A percentile compares a stretch with the other conserved stretches of the same genome.
Conservation (phyloP, 2,329 filamentous ascomycete species). For the Cucurbitaria berberidis region DNA sequence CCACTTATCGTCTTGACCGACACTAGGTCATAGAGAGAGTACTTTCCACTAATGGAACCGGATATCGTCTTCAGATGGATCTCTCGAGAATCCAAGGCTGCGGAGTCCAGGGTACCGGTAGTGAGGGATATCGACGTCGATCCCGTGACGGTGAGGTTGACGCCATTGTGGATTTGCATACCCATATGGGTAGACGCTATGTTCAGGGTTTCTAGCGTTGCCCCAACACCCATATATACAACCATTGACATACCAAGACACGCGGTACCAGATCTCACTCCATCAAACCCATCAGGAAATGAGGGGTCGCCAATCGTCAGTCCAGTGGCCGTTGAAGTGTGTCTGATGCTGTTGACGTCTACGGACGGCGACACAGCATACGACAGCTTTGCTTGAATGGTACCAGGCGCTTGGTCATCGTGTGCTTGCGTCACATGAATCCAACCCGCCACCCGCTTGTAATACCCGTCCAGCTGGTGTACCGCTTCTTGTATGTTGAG, state of each 20-base stretch:
- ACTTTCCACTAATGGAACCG: constrained; percentile 51
- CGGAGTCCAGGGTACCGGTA: constrained; percentile 43
- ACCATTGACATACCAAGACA: constrained; percentile 49
- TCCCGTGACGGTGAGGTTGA: constrained; percentile 42
- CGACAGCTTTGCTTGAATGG: constrained; percentile 44
- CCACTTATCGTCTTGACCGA: constrained; percentile 51
- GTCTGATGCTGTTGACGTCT: constrained; percentile 38
- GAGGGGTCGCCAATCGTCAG: constrained; percentile 37
- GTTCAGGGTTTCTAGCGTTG: constrained; percentile 42
- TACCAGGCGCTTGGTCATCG: constrained; percentile 41
- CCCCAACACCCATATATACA: constrained; percentile 45
- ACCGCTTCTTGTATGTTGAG: constrained; percentile 39
- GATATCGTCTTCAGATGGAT: constrained; percentile 50
- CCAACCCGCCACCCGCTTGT: constrained; percentile 47
- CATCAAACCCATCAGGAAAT: constrained; percentile 32
- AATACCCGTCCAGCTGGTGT: constrained; percentile 39
- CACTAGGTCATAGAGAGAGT: constrained; percentile 50
- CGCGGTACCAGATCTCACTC: constrained; percentile 28
- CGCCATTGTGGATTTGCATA: constrained; percentile 44
- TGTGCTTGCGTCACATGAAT: constrained; percentile 47
- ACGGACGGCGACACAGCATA: constrained; percentile 48
- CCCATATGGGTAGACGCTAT: constrained; percentile 47
- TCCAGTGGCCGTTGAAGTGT: constrained; percentile 27
- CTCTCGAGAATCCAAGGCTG: constrained; percentile 45
- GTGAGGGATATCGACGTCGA: constrained; percentile 41